Conservation (phyloP, 441 rosid genomes). For the Gossypium aridum region DNA sequence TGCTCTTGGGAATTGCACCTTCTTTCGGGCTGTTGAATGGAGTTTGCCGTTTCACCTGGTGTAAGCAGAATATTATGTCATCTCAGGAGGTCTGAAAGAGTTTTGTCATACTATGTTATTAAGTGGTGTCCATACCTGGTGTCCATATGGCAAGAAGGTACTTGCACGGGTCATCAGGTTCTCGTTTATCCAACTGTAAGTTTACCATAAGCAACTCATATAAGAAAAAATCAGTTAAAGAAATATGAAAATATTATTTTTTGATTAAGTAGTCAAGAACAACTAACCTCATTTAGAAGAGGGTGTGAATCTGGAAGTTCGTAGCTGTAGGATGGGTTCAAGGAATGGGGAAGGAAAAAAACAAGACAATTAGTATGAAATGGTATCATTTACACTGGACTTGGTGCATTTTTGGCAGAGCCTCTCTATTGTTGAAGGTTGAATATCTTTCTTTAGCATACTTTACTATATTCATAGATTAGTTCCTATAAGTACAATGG, state of each 20-base stretch:
- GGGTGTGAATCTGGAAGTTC: conserved; percentile 53
- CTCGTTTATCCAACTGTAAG: conserved; percentile 44
- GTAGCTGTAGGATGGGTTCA: conserved; percentile 18
- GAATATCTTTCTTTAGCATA: not conserved
- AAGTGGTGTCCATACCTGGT: conserved; percentile 32
- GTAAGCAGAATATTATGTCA: conserved; percentile 1
- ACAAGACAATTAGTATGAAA: conserved; percentile 10
- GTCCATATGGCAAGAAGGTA: conserved; percentile 63
- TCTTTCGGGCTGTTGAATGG: conserved; percentile 35
- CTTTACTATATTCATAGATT: not conserved
- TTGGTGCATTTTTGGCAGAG: not conserved
- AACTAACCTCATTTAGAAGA: conserved; percentile 47
- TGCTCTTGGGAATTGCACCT: conserved; percentile 33
- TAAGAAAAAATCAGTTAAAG: conserved; percentile 1
- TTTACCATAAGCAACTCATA: conserved; percentile 12
- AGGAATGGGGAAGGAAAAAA: conserved; percentile 5
- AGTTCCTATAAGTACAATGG: not conserved
- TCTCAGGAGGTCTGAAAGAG: not conserved
- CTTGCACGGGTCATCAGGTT: conserved; percentile 44
- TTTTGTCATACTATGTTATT: not conserved
- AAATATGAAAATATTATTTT: conserved; percentile 1
- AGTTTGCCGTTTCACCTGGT: conserved; percentile 53
- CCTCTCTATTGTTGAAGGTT: not conserved
- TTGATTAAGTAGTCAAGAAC: not conserved
- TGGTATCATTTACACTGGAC: conserved; percentile 4